A percentile compares a stretch with the other conserved stretches of the same genome.
Conservation (phyloP, 2,329 filamentous ascomycete species). For the Zymoseptoria crescenta region DNA sequence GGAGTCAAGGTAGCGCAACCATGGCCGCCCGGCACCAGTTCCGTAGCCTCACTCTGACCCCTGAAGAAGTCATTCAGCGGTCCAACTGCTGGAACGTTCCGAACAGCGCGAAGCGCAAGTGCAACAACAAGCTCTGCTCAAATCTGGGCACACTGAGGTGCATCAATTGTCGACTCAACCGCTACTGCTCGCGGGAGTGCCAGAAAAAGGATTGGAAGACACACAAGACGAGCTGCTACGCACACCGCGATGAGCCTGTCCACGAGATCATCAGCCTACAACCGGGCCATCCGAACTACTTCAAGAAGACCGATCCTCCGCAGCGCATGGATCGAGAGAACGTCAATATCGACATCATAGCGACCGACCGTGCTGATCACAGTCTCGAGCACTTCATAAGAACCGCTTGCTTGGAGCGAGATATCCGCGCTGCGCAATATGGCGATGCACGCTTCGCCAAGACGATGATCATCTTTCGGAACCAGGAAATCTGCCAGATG, state of each 20-base stretch:
- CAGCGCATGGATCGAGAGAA: neutral
- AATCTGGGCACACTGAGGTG: neutral
- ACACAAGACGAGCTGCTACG: neutral
- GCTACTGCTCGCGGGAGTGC: neutral
- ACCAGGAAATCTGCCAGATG: neutral
- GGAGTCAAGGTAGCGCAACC: too few relatives aligned
- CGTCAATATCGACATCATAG: neutral
- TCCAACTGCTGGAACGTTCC: neutral
- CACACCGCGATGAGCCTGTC: neutral
- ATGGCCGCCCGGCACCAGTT: neutral
- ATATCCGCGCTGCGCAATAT: too few relatives aligned
- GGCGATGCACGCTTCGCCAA: neutral
- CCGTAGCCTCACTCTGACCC: too few relatives aligned
- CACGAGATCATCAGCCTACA: neutral
- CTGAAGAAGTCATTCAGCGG: neutral
- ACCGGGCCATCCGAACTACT: neutral
- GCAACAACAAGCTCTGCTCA: neutral
- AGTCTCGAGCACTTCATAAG: too few relatives aligned
- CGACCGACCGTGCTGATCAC: neutral
- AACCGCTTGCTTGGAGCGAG: too few relatives aligned
- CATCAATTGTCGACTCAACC: neutral
- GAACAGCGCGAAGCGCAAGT: neutral
- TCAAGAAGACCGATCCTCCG: neutral
- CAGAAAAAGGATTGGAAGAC: neutral
- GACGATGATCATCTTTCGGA: neutral